Conservation (phyloP, 2,329 filamentous ascomycete genomes). For the Epichloe glyceriae region DNA sequence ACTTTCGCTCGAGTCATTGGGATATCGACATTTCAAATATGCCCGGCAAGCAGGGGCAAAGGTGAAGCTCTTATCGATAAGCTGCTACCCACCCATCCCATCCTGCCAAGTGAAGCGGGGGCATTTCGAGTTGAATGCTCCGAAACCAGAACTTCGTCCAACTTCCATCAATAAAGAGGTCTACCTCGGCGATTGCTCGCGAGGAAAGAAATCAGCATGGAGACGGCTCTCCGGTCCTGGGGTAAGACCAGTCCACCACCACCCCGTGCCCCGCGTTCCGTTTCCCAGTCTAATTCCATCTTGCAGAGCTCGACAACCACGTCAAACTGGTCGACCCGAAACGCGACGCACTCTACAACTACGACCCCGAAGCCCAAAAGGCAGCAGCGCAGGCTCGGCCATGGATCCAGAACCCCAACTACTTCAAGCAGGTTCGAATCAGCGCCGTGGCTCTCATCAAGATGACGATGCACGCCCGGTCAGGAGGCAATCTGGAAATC, state of each 20-base stretch:
- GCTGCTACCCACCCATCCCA: neutral
- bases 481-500: slow-evolving; percentile 80
- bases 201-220: neutral
- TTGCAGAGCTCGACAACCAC: slow-evolving; percentile 76
- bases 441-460: slow-evolving; percentile 89
- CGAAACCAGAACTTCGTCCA: neutral
- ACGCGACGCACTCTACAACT: slow-evolving; percentile 85
- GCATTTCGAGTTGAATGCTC: neutral
- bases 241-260: neutral
- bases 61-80: neutral
- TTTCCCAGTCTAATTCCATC: neutral
- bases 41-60: no score
- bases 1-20: neutral
- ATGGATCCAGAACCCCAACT: slow-evolving; percentile 66
- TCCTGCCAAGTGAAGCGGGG: no score
- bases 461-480: slow-evolving; percentile 99
- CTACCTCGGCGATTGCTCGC: neutral
- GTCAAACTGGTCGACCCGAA: slow-evolving; percentile 71
- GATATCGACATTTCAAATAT: no score
- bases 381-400: slow-evolving; percentile 50
- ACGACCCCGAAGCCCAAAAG: slow-evolving; percentile 57
- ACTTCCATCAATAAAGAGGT: neutral
- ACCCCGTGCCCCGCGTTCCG: neutral
- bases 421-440: slow-evolving; percentile 91
- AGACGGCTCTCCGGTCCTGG: neutral